Evolutionary conservation across 169 alveolate species (phyloP), one percentile per base, ranked within the genome.

Genomic region (Babesia ovis): DNA sequence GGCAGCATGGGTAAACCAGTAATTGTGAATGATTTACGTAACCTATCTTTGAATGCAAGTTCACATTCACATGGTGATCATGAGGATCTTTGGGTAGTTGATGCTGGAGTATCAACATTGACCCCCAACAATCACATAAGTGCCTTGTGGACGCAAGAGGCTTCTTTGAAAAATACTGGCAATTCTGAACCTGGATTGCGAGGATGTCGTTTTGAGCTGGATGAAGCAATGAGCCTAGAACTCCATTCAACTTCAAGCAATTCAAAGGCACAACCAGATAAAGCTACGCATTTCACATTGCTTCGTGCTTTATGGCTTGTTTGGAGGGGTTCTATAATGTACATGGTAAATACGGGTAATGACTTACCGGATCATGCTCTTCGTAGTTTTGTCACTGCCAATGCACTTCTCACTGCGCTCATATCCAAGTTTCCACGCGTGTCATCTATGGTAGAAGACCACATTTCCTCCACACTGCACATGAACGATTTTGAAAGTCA

Each of bases 41-140:
- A 68, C 22, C 27, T 68, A 8, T 18, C 62, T 4, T 41, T 16
- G 29, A 14, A n/a, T 27, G 69, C 37, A 23, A 62, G 34, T 50
- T 4, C 27, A 4, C 27, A 5, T 3, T 23, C 61, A 6, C 22
- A 11, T 34, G 39, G 43, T 29, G 79, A 2, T n/a, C 37, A 35
- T 23, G 58, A 45, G n/a, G 43, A 68, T 18, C 41, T 41, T 12
- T 68, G 79, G 79, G 55, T 68, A 23, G 79, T 68, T 27, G 70
- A 56, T n/a, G 68, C 79, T 22, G 74, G 61, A 3, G 6, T 64
- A 22, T 12, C 32, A 12, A 27, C n/a, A 12, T n/a, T 50, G 32
- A n/a, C 61, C 2, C 53, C 61, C 34, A 29, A 62, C 32, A 9
- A n/a, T 35, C 18, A 50, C 22, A 1, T 25, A 1, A 60, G 50